Percentiles rank a stretch among this genome's conserved stretches.
phyloP scores from a whole-genome alignment of 2,329 filamentous ascomycete species.

The Penicillium sp. region DNA sequence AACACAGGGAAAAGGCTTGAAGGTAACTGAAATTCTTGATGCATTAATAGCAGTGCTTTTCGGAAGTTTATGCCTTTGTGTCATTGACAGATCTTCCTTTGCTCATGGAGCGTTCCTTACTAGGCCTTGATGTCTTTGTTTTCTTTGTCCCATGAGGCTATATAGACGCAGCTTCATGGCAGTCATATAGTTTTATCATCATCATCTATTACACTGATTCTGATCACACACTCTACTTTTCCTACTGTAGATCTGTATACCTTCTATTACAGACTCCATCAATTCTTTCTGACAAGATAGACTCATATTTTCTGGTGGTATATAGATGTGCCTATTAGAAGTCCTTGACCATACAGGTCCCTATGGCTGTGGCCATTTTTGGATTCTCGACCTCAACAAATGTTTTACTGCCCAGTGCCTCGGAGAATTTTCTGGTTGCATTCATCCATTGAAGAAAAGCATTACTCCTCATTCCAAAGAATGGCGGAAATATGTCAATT shows the following conservation, averaged over 20 bases:
- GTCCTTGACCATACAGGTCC: slow-evolving; percentile 2
- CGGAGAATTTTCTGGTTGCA: neutral
- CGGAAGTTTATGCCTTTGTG: too few relatives aligned
- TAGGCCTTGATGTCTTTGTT: too few relatives aligned
- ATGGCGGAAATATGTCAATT: neutral
- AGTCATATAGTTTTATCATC: too few relatives aligned
- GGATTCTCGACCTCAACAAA: slow-evolving; percentile 1
- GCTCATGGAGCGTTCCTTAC: too few relatives aligned
- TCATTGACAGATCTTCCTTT: too few relatives aligned
- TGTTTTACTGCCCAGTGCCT: neutral
- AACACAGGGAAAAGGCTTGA: neutral
- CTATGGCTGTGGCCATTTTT: slow-evolving; percentile 3
- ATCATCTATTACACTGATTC: too few relatives aligned
- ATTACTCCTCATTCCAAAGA: neutral
- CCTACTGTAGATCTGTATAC: too few relatives aligned
- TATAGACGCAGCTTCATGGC: too few relatives aligned
- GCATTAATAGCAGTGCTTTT: too few relatives aligned
- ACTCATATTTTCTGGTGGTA: neutral
- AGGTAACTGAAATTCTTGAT: neutral
- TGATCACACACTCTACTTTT: too few relatives aligned
- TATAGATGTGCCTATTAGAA: neutral
- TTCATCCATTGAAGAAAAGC: neutral
- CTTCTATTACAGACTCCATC: too few relatives aligned
- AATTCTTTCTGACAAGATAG: neutral
- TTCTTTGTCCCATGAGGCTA: too few relatives aligned